These are phyloP conservation scores for Aspergillus costaricaensis DNA, from an alignment of 2,329 filamentous ascomycete species.

Conservation along the genomic window DNA sequence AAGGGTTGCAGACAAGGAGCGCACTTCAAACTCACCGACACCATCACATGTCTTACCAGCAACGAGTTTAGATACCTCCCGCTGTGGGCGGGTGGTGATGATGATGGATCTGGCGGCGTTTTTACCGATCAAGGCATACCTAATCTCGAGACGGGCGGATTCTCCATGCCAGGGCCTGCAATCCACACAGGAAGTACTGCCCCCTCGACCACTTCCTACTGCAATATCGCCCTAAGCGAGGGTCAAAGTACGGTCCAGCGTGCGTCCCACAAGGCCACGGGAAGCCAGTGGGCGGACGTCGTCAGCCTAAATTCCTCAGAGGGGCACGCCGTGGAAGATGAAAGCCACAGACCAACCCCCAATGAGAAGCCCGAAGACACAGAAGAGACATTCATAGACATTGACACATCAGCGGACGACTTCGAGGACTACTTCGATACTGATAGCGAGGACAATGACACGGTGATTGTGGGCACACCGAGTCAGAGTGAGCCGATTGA, in stretches of 20 bases:
- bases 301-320: slow-evolving; percentile 28
- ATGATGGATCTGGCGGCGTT: slow-evolving; percentile 55
- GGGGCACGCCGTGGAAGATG: neutral
- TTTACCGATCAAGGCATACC: slow-evolving; percentile 45
- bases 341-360: neutral
- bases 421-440: slow-evolving; percentile 17
- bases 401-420: slow-evolving; percentile 13
- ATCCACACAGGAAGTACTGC: slow-evolving; percentile 33
- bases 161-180: slow-evolving; percentile 38
- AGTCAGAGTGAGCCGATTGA: slow-evolving; percentile 6
- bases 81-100: slow-evolving; percentile 63
- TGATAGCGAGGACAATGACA: slow-evolving; percentile 26
- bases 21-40: slow-evolving; percentile 35
- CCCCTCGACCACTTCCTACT: slow-evolving; percentile 27
- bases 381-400: slow-evolving; percentile 5
- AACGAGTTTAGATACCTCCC: slow-evolving; percentile 65
- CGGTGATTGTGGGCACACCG: slow-evolving; percentile 19
- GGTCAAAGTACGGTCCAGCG: slow-evolving; percentile 36
- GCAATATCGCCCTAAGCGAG: slow-evolving; percentile 29
- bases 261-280: slow-evolving; percentile 40
- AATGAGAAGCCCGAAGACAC: neutral
- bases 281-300: slow-evolving; percentile 31
- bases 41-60: slow-evolving; percentile 55
- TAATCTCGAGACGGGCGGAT: slow-evolving; percentile 35
- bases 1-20: slow-evolving; percentile 12